phyloP scores from a whole-genome alignment of 1,139 yeast species.

The Pichia sp. region DNA sequence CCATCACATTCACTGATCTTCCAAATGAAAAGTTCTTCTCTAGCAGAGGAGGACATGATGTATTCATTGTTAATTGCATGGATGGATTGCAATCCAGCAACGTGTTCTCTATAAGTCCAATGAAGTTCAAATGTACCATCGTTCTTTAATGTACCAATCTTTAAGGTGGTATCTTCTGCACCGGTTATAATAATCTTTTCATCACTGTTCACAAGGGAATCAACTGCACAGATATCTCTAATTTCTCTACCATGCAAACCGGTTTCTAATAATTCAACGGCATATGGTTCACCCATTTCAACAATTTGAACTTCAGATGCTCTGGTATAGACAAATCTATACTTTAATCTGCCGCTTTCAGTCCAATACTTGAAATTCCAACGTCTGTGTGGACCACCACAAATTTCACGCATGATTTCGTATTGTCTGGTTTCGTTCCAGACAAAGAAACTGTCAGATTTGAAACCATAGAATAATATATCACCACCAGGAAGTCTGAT shows the following conservation, averaged over 20 bases:
- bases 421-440: slow-evolving; percentile 81
- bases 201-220: slow-evolving; percentile 23
- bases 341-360: slow-evolving; percentile 20
- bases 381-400: slow-evolving; percentile 91
- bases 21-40: slow-evolving; percentile 91
- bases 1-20: slow-evolving; percentile 58
- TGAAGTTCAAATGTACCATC: slow-evolving; percentile 43
- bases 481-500: slow-evolving; percentile 41
- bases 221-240: slow-evolving; percentile 57
- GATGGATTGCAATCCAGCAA: slow-evolving; percentile 81
- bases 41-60: slow-evolving; percentile 74
- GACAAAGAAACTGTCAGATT: slow-evolving; percentile 71
- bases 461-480: slow-evolving; percentile 74
- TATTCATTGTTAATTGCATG: slow-evolving; percentile 56
- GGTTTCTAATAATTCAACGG: slow-evolving; percentile 36
- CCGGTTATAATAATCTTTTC: slow-evolving; percentile 60
- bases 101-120: slow-evolving; percentile 76
- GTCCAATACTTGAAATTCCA: slow-evolving; percentile 53
- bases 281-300: slow-evolving; percentile 22
- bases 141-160: slow-evolving; percentile 47
- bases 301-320: slow-evolving; percentile 43
- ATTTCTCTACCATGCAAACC: slow-evolving; percentile 94
- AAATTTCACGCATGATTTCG: slow-evolving; percentile 67
- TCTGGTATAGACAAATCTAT: slow-evolving; percentile 51
- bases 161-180: slow-evolving; percentile 84